A percentile compares a stretch with the other conserved stretches of the same genome.
Evolutionary conservation across 805 yeast species (phyloP).

Genomic region (Kluyveromyces aestuarii): DNA sequence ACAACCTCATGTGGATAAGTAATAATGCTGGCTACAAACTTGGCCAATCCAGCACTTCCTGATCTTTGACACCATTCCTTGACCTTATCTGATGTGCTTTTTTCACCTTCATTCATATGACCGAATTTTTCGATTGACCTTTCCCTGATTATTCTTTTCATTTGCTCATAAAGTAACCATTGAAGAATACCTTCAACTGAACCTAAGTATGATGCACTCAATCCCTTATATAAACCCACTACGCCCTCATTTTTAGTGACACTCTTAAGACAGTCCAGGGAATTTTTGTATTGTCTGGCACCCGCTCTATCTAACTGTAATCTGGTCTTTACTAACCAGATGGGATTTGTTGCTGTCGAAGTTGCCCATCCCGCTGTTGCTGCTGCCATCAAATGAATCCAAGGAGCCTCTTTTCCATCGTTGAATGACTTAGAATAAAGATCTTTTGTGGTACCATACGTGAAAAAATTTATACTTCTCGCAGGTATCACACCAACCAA

Average conservation of each 20-base stretch:
- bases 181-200: constrained; percentile 88
- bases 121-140: constrained; percentile 32
- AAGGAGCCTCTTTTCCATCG: constrained; percentile 68
- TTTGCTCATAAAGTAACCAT: constrained; percentile 95
- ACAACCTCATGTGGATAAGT: constrained; percentile 98
- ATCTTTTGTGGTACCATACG: constrained; percentile 91
- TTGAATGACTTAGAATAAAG: constrained; percentile 56
- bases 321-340: constrained; percentile 93
- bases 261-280: constrained; percentile 72
- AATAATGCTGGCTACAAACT: constrained; percentile 81
- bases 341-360: constrained; percentile 94
- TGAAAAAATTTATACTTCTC: constrained; percentile 89
- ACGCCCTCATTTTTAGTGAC: constrained; percentile 73
- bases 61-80: constrained; percentile 93
- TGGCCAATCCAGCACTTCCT: constrained; percentile 96
- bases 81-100: constrained; percentile 48
- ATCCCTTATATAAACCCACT: constrained; percentile 75
- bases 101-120: constrained; percentile 26
- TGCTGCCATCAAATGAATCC: constrained; percentile 82
- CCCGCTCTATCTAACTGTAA: constrained; percentile 77
- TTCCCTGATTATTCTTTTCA: constrained; percentile 64
- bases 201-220: constrained; percentile 90
- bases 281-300: constrained; percentile 63
- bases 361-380: constrained; percentile 89
- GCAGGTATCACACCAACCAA: constrained; percentile 98